Conservation (phyloP, 257 asterid genomes). For the Ilex asprella region DNA sequence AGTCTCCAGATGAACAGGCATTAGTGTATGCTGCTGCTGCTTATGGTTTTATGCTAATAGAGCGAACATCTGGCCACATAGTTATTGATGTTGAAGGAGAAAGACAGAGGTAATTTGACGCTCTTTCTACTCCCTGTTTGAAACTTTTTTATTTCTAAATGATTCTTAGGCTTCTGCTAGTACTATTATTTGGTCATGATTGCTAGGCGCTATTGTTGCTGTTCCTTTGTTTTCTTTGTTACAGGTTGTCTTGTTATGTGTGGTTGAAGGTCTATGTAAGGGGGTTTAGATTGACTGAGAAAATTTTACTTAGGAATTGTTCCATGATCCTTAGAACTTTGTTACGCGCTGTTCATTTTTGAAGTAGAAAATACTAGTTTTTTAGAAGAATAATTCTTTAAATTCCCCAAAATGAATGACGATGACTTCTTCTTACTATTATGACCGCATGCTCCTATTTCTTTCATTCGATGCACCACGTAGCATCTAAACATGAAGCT, state of each 20-base stretch:
- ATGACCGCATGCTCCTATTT: too few relatives aligned
- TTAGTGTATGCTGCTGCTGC: conserved; percentile 94
- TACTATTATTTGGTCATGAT: conserved; percentile 1
- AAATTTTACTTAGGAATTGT: not conserved
- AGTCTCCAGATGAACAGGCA: conserved; percentile 99
- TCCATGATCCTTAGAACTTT: not conserved
- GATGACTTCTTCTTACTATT: too few relatives aligned
- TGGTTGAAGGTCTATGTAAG: too few relatives aligned
- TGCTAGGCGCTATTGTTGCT: not conserved
- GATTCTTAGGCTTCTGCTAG: conserved; percentile 7
- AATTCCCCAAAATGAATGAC: too few relatives aligned
- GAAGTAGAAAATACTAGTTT: too few relatives aligned
- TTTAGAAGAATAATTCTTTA: too few relatives aligned
- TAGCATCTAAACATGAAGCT: too few relatives aligned
- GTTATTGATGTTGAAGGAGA: conserved; percentile 80
- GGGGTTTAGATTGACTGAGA: not conserved
- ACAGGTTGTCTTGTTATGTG: not conserved
- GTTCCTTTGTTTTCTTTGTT: not conserved
- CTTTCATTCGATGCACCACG: too few relatives aligned
- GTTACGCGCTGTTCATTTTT: not conserved
- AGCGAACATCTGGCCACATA: conserved; percentile 91
- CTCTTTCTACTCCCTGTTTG: conserved; percentile 13
- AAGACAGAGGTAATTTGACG: conserved; percentile 57
- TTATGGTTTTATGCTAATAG: conserved; percentile 91
- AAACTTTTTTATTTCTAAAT: not conserved